These are phyloP conservation scores for Kodamaea nitidulidarum DNA, from an alignment of 805 yeast species.

Conservation along the genomic window DNA sequence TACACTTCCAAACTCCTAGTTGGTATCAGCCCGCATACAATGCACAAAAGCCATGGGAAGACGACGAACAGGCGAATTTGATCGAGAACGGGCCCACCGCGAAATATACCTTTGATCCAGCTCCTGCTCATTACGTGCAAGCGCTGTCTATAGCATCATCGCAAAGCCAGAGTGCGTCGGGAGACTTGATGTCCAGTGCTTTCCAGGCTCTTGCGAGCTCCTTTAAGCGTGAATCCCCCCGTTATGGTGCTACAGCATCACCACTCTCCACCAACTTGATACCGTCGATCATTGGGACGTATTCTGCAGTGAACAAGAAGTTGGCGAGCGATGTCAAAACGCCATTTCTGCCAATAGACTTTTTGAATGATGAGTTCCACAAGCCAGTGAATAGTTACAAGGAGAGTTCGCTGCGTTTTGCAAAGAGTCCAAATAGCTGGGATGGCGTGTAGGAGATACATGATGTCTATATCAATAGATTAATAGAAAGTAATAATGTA, in stretches of 20 bases:
- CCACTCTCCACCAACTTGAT: slow-evolving; percentile 31
- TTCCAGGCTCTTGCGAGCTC: slow-evolving; percentile 14
- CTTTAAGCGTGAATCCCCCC: slow-evolving; percentile 3
- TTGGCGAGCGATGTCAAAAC: slow-evolving; percentile 32
- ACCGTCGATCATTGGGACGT: slow-evolving; percentile 39
- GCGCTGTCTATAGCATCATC: slow-evolving; percentile 3
- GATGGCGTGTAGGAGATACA: too few species aligned
- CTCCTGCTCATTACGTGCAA: slow-evolving; percentile 9
- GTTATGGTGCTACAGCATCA: slow-evolving; percentile 11
- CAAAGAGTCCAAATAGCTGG: too few species aligned
- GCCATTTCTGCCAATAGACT: slow-evolving; percentile 42
- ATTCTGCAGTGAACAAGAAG: slow-evolving; percentile 33
- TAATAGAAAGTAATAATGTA: too few species aligned
- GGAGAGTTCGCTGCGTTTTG: neutral
- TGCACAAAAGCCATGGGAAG: slow-evolving; percentile 2
- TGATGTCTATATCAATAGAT: too few species aligned
- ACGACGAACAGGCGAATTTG: slow-evolving; percentile 9
- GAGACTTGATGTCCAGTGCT: slow-evolving; percentile 2
- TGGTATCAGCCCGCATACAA: slow-evolving; percentile 25
- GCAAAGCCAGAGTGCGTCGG: slow-evolving; percentile 1
- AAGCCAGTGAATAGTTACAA: slow-evolving; percentile 10
- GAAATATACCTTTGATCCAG: neutral
- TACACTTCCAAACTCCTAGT: slow-evolving; percentile 34
- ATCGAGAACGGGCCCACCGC: neutral
- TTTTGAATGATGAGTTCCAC: slow-evolving; percentile 30